Evolutionary conservation across 1,139 yeast genomes (phyloP), one percentile per base, ranked within the genome.

Genomic region (Pichia kudriavzevii): DNA sequence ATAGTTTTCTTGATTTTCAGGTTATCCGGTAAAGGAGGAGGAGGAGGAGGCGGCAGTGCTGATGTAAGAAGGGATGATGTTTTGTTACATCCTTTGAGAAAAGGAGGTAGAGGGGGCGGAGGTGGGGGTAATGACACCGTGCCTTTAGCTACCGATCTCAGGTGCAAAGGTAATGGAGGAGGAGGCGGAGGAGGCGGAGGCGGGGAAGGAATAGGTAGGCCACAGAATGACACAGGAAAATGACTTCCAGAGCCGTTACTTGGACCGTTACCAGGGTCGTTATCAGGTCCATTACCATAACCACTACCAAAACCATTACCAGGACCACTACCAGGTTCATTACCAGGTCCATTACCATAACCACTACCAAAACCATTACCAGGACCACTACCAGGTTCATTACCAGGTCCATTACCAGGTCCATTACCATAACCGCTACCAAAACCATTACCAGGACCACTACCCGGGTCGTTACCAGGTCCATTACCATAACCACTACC

Each of bases 401-500:
- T 17, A 8, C 31, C 31, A 10, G 11, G 17, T 2, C 28, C 33
- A 24, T n/a, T 31, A 4, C 33, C 29, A 13, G 25, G 24, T 2
- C 34, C 32, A 30, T 10, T 30, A 6, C 32, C 32, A 23, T 18
- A 11, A 5, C 32, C 32, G 23, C 11, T 30, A 3, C 27, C 32
- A 14, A 22, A 12, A 29, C 41, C 35, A 17, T 15, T 28, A 15
- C 38, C 38, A 19, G 26, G n/a, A 31, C 33, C 39, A 22, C 2
- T 34, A n/a, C 35, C 38, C n/a, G 31, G 17, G 22, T 35, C 39
- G 14, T 13, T 23, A 3, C 36, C 36, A 26, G 34, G 11, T 16
- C 36, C 41, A 29, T 28, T 27, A 14, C 38, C 42, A 28, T 12
- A 9, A 22, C 37, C 31, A 24, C 4, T 28, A 8, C 42, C 33